These are phyloP conservation scores for Herpotrichia juniperi DNA, from an alignment of 2,329 filamentous ascomycete species.

Conservation along the genomic window DNA sequence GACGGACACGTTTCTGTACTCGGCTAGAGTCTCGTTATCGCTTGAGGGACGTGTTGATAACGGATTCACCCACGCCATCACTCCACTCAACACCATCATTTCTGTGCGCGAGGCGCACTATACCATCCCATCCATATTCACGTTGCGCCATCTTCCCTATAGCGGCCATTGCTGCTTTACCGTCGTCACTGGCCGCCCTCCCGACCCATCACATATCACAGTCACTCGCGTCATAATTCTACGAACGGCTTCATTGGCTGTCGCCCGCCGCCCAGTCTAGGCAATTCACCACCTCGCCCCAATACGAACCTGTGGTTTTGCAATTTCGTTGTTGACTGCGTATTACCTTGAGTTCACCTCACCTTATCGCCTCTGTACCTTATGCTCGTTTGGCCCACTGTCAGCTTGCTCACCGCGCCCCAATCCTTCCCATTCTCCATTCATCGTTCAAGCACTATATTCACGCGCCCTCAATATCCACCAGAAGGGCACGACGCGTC, in stretches of 20 bases:
- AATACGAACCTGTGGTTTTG: not conserved
- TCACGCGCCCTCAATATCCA: not conserved
- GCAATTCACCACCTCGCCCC: conserved; percentile 7
- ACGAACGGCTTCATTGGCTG: conserved; percentile 3
- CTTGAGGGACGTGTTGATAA: too few relatives aligned
- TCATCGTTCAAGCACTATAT: not conserved
- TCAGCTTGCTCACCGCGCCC: conserved; percentile 12
- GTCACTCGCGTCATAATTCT: conserved; percentile 1
- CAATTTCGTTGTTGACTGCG: not conserved
- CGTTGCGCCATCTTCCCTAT: not conserved
- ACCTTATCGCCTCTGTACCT: conserved; percentile 1
- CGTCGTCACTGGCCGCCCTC: not conserved
- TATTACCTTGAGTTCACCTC: not conserved
- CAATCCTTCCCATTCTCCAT: conserved; percentile 7
- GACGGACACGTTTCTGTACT: not conserved
- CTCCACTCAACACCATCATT: not conserved
- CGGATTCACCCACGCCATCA: not conserved
- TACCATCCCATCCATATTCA: not conserved
- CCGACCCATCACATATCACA: conserved; percentile 9
- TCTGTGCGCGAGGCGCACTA: conserved; percentile 1
- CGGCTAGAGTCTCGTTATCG: not conserved
- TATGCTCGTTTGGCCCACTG: conserved; percentile 2
- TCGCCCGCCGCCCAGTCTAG: conserved; percentile 6
- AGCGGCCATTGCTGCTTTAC: not conserved
- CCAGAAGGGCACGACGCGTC: not conserved